phyloP scores from a whole-genome alignment of 345 rosid species.

The Jatropha curcas region DNA sequence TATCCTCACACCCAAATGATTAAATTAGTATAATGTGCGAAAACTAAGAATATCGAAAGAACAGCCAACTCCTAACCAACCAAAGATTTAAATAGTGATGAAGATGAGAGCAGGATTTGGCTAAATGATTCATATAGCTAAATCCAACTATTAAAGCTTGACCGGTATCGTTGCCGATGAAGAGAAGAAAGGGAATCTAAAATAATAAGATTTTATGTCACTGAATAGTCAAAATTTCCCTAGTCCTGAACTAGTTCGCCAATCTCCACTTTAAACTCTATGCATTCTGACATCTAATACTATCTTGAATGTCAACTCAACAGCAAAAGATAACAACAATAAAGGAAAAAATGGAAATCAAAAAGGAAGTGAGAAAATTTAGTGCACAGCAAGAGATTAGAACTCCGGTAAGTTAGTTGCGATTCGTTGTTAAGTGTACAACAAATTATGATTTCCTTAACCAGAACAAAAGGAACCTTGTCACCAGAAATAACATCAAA shows the following conservation, averaged over 20 bases:
- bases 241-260: no score
- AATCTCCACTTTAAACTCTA: neutral
- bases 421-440: slow-evolving; percentile 28
- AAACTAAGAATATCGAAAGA: no score
- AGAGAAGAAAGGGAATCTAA: neutral
- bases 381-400: neutral
- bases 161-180: neutral
- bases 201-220: neutral
- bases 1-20: no score
- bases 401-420: slow-evolving; percentile 17
- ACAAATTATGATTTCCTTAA: slow-evolving; percentile 23
- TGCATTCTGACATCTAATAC: neutral
- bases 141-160: no score
- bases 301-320: neutral
- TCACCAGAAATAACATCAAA: slow-evolving; percentile 26
- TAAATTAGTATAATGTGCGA: no score
- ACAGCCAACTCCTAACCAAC: no score
- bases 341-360: neutral
- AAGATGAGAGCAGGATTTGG: no score
- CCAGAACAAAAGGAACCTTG: slow-evolving; percentile 18
- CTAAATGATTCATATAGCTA: no score
- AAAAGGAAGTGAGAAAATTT: neutral
- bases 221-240: no score
- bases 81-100: no score
- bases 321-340: neutral